Conservation (phyloP, 2,329 filamentous ascomycete species). For the Monosporascus sp. region DNA sequence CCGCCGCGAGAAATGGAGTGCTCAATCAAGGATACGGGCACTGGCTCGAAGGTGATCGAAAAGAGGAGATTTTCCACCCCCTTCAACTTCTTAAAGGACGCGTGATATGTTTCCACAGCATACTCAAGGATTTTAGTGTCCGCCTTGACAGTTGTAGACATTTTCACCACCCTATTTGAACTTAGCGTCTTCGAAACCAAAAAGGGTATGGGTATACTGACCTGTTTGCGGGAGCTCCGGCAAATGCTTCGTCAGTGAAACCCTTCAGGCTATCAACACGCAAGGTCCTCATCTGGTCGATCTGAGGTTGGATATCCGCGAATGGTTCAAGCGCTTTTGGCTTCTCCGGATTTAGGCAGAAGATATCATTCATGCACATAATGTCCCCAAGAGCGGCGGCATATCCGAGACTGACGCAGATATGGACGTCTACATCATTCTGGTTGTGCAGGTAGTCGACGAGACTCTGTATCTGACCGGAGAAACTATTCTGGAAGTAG, state of each 20-base stretch:
- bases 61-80: slow-evolving; percentile 1
- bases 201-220: background rate
- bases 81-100: slow-evolving; percentile 9
- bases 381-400: slow-evolving; percentile 2
- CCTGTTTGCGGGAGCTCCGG: slow-evolving; percentile 5
- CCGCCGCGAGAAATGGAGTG: slow-evolving; percentile 7
- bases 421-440: slow-evolving; percentile 5
- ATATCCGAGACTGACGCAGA: slow-evolving; percentile 11
- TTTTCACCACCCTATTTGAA: slow-evolving; percentile 5
- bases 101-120: slow-evolving; percentile 2
- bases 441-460: slow-evolving; percentile 6
- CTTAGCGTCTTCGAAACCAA: background rate
- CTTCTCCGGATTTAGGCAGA: slow-evolving; percentile 6
- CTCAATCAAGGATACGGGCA: slow-evolving; percentile 8
- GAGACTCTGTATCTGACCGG: slow-evolving; percentile 8
- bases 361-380: slow-evolving; percentile 2
- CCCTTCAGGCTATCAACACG: slow-evolving; percentile 8
- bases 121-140: slow-evolving; percentile 2
- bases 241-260: slow-evolving; percentile 9
- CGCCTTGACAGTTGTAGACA: slow-evolving; percentile 8
- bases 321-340: slow-evolving; percentile 10
- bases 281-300: slow-evolving; percentile 10
- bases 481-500: slow-evolving; percentile 12
- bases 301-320: slow-evolving; percentile 10
- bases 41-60: slow-evolving; percentile 14